phyloP scores from a whole-genome alignment of 768 basidiomycete species.

The Termitomyces sp. region DNA sequence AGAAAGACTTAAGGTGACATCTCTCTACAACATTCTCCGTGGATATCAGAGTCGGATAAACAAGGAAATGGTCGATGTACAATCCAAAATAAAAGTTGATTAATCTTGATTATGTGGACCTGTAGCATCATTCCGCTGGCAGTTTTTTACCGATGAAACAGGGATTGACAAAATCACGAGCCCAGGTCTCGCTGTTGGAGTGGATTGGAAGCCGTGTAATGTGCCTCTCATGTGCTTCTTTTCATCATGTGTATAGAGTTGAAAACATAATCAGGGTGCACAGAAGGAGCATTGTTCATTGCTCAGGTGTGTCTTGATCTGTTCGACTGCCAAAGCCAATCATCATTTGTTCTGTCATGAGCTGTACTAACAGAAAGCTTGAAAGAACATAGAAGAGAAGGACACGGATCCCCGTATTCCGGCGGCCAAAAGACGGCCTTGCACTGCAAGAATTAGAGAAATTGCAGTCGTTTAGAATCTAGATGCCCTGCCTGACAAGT shows the following conservation, averaged over 20 bases:
- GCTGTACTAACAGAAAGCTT: background rate
- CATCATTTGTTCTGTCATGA: background rate
- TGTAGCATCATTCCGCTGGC: constrained; percentile 6
- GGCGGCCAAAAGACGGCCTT: background rate
- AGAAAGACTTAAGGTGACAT: background rate
- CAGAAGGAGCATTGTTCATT: too few species aligned
- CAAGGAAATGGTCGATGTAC: background rate
- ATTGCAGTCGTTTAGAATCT: background rate
- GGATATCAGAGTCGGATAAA: too few species aligned
- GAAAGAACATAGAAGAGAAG: background rate
- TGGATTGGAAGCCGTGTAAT: too few species aligned
- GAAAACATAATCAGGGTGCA: too few species aligned
- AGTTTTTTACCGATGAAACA: background rate
- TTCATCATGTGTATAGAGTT: too few species aligned
- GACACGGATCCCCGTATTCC: too few species aligned
- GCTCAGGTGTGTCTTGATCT: background rate
- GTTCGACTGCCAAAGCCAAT: background rate
- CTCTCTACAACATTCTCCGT: background rate
- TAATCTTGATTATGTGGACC: too few species aligned
- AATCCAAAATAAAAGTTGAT: background rate
- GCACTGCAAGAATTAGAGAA: background rate
- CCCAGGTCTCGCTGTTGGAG: too few species aligned
- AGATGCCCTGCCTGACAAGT: background rate
- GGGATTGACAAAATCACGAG: background rate
- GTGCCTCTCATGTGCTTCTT: too few species aligned